phyloP scores from a whole-genome alignment of 495 filamentous ascomycete genomes.

The Aspergillus asperescens region DNA sequence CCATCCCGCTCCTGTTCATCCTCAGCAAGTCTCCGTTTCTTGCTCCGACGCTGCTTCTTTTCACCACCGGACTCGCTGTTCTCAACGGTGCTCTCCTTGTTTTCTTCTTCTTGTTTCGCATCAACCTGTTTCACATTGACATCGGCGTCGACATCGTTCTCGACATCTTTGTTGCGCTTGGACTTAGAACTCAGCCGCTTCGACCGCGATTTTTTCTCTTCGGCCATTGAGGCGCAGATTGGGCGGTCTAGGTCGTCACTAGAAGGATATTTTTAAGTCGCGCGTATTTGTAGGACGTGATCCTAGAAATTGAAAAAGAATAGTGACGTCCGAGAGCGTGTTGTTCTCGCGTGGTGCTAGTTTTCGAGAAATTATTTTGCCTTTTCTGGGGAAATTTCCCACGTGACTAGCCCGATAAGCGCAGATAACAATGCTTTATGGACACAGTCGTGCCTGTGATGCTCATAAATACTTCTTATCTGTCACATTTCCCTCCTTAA shows the following conservation, averaged over 20 bases:
- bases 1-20: not conserved
- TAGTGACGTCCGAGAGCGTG: not conserved
- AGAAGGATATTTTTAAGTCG: not conserved
- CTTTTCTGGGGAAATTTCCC: slow-evolving; percentile 32
- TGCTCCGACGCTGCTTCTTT: slow-evolving; percentile 2
- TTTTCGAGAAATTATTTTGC: slow-evolving; percentile 21
- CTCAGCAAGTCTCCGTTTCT: slow-evolving; percentile 14
- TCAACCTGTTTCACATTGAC: slow-evolving; percentile 2
- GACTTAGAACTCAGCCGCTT: not conserved
- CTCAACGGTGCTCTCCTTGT: not conserved
- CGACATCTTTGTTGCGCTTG: slow-evolving; percentile 14
- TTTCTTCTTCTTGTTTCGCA: not conserved
- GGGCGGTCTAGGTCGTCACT: not conserved
- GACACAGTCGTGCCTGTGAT: not conserved
- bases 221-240: not conserved
- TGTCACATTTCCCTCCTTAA: no score
- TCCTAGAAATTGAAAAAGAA: not conserved
- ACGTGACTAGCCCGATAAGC: slow-evolving; percentile 16
- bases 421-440: not conserved
- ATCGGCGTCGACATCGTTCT: slow-evolving; percentile 5
- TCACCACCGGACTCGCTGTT: not conserved
- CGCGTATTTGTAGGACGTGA: not conserved
- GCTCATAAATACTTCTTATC: no score
- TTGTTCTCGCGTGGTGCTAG: not conserved
- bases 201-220: slow-evolving; percentile 5